These are phyloP conservation scores for Chrysosporium queenslandicum DNA, from an alignment of 2,329 filamentous ascomycete genomes.

Conservation along the genomic window DNA sequence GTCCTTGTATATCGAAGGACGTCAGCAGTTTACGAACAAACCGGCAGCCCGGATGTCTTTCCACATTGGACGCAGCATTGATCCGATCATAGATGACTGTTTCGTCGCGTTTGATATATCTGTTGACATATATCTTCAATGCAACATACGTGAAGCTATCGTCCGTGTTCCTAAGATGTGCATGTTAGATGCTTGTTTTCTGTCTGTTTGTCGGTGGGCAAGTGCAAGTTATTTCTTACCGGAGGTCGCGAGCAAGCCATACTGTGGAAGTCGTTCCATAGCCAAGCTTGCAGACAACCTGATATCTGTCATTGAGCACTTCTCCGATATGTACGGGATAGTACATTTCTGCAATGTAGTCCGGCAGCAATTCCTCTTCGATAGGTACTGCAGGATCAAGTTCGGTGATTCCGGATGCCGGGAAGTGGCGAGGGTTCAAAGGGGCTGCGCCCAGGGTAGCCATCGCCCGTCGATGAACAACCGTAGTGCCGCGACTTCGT, in stretches of 20 bases:
- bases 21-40: slow-evolving; percentile 3
- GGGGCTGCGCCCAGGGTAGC: slow-evolving; percentile 7
- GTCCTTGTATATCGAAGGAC: slow-evolving; percentile 13
- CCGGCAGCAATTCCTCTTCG: slow-evolving; percentile 16
- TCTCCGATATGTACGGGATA: slow-evolving; percentile 15
- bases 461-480: slow-evolving; percentile 7
- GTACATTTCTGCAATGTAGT: slow-evolving; percentile 14
- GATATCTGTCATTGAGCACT: slow-evolving; percentile 16
- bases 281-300: slow-evolving; percentile 20
- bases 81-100: slow-evolving; percentile 3
- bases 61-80: background rate
- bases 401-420: slow-evolving; percentile 11
- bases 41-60: background rate
- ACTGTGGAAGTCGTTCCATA: slow-evolving; percentile 21
- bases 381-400: slow-evolving; percentile 9
- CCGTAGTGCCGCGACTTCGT: slow-evolving; percentile 6
- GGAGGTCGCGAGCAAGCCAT: slow-evolving; percentile 20
- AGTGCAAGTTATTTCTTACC: slow-evolving; percentile 6
- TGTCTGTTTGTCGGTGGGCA: slow-evolving; percentile 3
- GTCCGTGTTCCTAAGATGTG: slow-evolving; percentile 10
- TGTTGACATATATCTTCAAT: slow-evolving; percentile 7
- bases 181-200: slow-evolving; percentile 13
- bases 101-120: slow-evolving; percentile 4
- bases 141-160: slow-evolving; percentile 7
- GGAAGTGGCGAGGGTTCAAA: slow-evolving; percentile 10